Base-by-base conservation (phyloP, 1,284 basidiomycete species). In the Ganoderma lingzhi region DNA sequence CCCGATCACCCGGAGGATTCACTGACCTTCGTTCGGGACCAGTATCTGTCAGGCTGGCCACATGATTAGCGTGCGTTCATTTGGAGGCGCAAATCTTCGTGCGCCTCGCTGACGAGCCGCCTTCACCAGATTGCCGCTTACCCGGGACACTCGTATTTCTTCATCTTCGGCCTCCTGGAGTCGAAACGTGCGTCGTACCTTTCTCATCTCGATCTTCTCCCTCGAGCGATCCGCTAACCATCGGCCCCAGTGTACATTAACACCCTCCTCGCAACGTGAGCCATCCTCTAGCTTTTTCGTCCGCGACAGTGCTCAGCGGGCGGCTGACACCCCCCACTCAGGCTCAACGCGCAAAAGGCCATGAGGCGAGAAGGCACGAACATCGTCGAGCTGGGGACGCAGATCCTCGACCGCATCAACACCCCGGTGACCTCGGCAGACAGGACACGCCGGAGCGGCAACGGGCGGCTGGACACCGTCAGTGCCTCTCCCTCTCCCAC, bases 381-480 rank as follows among this genome's bases (percentile, higher is more conserved):
- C 48, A 53, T 53, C 48, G 48, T 53, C 23, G 48, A 53, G 12
- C 23, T 53, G 12, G 48, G 48, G 2, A 53, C 48, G 48, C 48
- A 53, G 23, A 53, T 53, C 48, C 48, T 53, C 48, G 48, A 53
- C 23, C 48, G 48, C 48, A 53, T 53, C 23, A 53, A 53, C 12
- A 53, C 48, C n/a, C 48, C 48, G 10, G 48, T 53, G 10, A 14
- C 48, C 10, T 53, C 48, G 6, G 48, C 48, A 23, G 12, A 30
- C 48, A 2, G 48, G 23, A 4, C 23, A 53, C 48, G 10, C 45
- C 48, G 48, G 23, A 53, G 48, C 48, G 12, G 6, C 23, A 28
- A 28, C 23, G 48, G 48, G 5, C 48, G 48, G 3, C n/a, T 23
- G n/a, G 48, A 53, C 23, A 12, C 28, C 12, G 48, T 53, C 23